Evolutionary conservation across 2,329 filamentous ascomycete species (phyloP), one percentile per base, ranked within the genome.

Genomic region (Myriosclerotinia curreyana): DNA sequence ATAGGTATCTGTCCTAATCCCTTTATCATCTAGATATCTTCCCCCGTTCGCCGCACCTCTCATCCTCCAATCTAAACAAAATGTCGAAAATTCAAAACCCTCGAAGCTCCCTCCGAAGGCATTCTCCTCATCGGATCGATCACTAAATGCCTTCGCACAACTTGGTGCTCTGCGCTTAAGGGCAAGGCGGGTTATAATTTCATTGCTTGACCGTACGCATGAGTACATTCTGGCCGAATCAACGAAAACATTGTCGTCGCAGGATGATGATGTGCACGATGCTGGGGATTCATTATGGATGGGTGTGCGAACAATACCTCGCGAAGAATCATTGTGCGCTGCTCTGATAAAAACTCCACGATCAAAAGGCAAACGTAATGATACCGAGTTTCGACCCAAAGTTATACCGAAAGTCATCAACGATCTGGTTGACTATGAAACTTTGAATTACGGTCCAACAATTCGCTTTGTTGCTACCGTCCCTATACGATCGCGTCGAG

Each of bases 81-180:
- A 44, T 46, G 60, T 22, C 17, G 22, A 36, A 48, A 2, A 58
- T 36, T 5, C 28, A 20, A 14, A 8, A 34, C 11, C 6, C 15
- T 8, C 54, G 20, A 36, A 36, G 7, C 8, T 17, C 14, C 48
- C 8, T 1, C 42, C 42, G 3, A 62, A 56, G 51, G 50, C 60
- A 15, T 48, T 46, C 22, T 67, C 67, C 31, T 79, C 72, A 76
- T 78, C 17, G 74, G 76, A 79, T 69, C 78, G 77, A 2, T 77
- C 76, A 34, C 75, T 82, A 22, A 75, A 76, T 15, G 76, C 77
- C 2, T 76, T 79, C 61, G 74, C 81, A 1, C 82, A 84, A 70
- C 74, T 84, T 20, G 79, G 77, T 14, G 77, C 81, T 0, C 73
- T 83, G 14, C 76, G 80, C 0, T 72, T 84, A 54, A 73, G 76